Evolutionary conservation across 169 alveolate species (phyloP).

Genomic region (Plasmodium inui): DNA sequence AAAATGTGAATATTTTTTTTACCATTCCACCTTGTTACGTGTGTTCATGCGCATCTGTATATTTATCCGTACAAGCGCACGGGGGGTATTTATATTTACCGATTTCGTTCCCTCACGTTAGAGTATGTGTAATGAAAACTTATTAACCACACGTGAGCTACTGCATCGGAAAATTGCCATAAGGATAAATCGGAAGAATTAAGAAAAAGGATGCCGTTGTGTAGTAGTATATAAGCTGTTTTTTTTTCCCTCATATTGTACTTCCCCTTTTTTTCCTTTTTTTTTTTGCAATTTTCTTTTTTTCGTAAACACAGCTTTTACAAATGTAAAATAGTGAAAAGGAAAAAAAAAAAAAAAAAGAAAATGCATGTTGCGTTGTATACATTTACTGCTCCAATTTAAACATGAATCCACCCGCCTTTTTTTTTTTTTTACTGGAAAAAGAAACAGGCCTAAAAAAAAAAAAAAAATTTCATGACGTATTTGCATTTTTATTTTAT

Average conservation of each 20-base stretch:
- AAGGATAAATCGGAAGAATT: background rate
- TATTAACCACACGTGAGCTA: background rate
- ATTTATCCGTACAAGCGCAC: background rate
- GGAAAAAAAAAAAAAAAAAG: constrained; percentile 10
- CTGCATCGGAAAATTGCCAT: background rate
- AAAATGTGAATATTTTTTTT: background rate
- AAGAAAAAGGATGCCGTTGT: background rate
- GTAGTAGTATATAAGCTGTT: background rate
- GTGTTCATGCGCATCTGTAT: background rate
- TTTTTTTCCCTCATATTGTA: background rate
- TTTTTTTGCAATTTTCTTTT: background rate
- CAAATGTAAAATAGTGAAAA: background rate
- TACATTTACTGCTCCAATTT: background rate
- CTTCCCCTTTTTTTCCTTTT: background rate
- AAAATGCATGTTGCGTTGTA: constrained; percentile 4
- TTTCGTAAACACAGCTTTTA: background rate
- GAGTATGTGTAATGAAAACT: background rate
- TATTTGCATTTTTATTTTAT: constrained; percentile 1
- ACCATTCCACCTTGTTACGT: background rate
- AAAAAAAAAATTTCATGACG: background rate
- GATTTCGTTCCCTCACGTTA: background rate
- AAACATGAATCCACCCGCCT: background rate
- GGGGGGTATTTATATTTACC: background rate
- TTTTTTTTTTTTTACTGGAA: background rate
- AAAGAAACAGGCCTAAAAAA: background rate